Conservation (phyloP, 768 basidiomycete genomes). For the Rhizopogon vesiculosus region DNA sequence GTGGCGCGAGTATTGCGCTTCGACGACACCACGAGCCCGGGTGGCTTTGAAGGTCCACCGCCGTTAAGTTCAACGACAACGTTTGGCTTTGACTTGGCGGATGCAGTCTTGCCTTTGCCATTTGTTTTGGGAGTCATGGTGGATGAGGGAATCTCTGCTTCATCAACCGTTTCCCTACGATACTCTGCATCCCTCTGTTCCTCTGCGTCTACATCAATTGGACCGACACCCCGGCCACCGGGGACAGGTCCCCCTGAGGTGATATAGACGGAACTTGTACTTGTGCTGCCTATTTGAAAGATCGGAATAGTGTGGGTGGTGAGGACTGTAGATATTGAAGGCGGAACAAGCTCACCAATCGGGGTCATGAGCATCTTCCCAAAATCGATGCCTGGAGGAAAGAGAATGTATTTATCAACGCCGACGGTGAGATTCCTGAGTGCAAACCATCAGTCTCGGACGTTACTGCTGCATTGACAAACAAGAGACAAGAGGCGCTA, state of each 20-base stretch:
- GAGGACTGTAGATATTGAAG: neutral
- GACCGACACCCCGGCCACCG: constrained; percentile 23
- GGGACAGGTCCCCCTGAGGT: constrained; percentile 23
- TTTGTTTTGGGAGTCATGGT: neutral
- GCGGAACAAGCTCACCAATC: neutral
- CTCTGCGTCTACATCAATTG: constrained; percentile 17
- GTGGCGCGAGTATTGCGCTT: constrained; percentile 1
- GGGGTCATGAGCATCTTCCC: constrained; percentile 30
- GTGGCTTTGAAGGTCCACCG: constrained; percentile 5
- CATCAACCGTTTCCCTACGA: neutral
- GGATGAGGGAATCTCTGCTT: neutral
- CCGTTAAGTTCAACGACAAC: neutral
- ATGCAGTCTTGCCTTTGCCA: neutral
- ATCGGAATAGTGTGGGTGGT: neutral
- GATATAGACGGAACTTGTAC: neutral
- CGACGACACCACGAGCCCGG: constrained; percentile 2
- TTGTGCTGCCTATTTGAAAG: neutral
- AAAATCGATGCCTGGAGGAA: constrained; percentile 68
- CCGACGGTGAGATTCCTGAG: constrained; percentile 50
- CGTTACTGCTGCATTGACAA: neutral
- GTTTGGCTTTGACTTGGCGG: neutral
- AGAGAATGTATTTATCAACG: constrained; percentile 62
- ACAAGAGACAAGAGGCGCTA: neutral
- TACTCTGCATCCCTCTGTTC: constrained; percentile 14
- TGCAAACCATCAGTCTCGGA: neutral